Evolutionary conservation across 805 yeast species (phyloP), one percentile per base, ranked within the genome.

Genomic region (Starmera amethionina): DNA sequence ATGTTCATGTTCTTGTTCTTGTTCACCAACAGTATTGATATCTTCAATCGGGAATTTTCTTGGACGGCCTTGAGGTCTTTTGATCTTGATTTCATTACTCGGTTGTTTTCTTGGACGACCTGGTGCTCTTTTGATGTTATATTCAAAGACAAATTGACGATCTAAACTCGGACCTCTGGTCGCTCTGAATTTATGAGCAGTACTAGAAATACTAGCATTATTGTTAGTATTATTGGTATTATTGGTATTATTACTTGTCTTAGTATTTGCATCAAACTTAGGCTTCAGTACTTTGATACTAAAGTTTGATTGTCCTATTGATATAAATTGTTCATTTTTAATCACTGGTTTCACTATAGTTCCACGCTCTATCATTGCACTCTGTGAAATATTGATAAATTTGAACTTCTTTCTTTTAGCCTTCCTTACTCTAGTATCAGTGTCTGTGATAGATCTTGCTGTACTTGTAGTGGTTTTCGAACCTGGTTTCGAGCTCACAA

Each of bases 41-140:
- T n/a, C 29, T 22, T 48, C 55, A 4, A 46, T 15, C 1, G 55
- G 53, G 34, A 48, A 48, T 33, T 55, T 55, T 32, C 56, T 43
- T 13, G 59, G 59, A 32, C 58, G 45, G 12, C 59, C 59, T 31
- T 49, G 58, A 8, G 59, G 58, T 39, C 56, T 52, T 35, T 51
- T 55, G 4, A 41, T 40, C 36, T 70, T 73, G 8, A 68, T 63
- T 41, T 64, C 66, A 42, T 65, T 73, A n/a, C 64, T 55, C 1
- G 75, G 71, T 40, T 66, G 66, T 48, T 72, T 72, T 46, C 75
- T 58, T 2, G 77, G 77, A 46, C 77, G 58, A 12, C 77, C 77
- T 33, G 75, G 58, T 42, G 54, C 64, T 59, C 55, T 69, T 66
- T 50, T 72, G 14, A 52, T 38, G 18, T 48, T 44, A 34, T 43